Percentiles rank a stretch among this genome's conserved stretches.
Conservation (phyloP, 2,329 filamentous ascomycete genomes). For the Daldinia sp. region DNA sequence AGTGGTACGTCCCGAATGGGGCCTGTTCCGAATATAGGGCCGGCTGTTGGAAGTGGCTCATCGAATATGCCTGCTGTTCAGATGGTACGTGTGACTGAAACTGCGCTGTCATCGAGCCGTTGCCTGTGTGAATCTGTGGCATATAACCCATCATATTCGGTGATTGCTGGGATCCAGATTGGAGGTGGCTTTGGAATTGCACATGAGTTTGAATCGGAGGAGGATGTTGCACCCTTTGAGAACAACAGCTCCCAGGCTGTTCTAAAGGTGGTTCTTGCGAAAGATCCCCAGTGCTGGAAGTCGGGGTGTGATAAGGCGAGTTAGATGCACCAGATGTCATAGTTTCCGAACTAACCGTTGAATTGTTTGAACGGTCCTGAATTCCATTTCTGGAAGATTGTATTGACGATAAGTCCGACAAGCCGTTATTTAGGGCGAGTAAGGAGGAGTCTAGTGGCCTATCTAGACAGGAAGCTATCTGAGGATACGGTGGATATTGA, state of each 20-base stretch:
- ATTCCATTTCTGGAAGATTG: slow-evolving; percentile 32
- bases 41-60: slow-evolving; percentile 26
- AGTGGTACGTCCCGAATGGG: slow-evolving; percentile 30
- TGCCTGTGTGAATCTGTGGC: slow-evolving; percentile 20
- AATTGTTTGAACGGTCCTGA: slow-evolving; percentile 33
- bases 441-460: slow-evolving; percentile 18
- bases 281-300: slow-evolving; percentile 32
- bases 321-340: slow-evolving; percentile 31
- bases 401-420: slow-evolving; percentile 16
- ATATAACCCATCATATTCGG: slow-evolving; percentile 33
- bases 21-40: slow-evolving; percentile 25
- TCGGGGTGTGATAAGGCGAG: slow-evolving; percentile 35
- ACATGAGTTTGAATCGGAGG: slow-evolving; percentile 23
- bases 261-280: slow-evolving; percentile 23
- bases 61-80: slow-evolving; percentile 29
- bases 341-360: slow-evolving; percentile 32
- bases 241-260: slow-evolving; percentile 33
- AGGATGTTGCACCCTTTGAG: slow-evolving; percentile 23
- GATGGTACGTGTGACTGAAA: slow-evolving; percentile 4
- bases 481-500: slow-evolving; percentile 17
- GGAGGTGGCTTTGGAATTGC: slow-evolving; percentile 21
- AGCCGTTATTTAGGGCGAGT: slow-evolving; percentile 21
- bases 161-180: slow-evolving; percentile 20
- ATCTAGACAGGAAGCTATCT: slow-evolving; percentile 20
- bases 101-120: slow-evolving; percentile 20